Evolutionary conservation across 805 yeast genomes (phyloP), one percentile per base, ranked within the genome.

Genomic region (Middelhovenomyces tepae): DNA sequence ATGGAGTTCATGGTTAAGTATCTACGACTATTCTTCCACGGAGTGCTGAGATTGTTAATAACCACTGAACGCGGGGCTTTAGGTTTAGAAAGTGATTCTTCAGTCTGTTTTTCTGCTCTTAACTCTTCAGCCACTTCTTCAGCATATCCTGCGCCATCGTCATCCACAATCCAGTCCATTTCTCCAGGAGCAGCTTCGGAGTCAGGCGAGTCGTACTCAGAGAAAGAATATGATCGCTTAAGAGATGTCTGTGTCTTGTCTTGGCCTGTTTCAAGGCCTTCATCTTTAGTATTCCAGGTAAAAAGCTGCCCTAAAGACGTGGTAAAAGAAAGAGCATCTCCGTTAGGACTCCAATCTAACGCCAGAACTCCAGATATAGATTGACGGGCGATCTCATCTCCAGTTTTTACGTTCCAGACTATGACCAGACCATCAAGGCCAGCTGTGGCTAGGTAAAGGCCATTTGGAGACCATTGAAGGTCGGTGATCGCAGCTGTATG

Each of bases 1-100:
- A 75, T 60, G 7, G 78, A 64, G 46, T 83, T 83, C 68, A 87
- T 83, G 14, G 85, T 74, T 25, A 89, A 57, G 47, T 85, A 87
- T 34, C 95, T 65, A 55, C 89, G 71, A 33, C 74, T 71, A 32
- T 61, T 59, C 20, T 57, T 56, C 79, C 87, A 86, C 0, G 10
- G 23, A 38, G 29, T 44, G 54, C 17, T 30, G 16, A 30, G 23
- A n/a, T 9, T n/a, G n/a, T 9, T 9, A 21, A 21, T n/a, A 9
- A 9, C n/a, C 23, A 9, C n/a, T 21, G 23, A 21, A 21, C n/a
- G 10, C 9, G 10, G 23, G 23, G 23, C 23, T 9, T n/a, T n/a
- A 21, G 9, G 10, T 21, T n/a, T n/a, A 21, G 9, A 21, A 21
- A 9, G 10, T 9, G 23, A n/a, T 9, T 21, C 23, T 21, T 9